Conservation (phyloP, 2,329 filamentous ascomycete genomes). For the Meredithiella fracta region DNA sequence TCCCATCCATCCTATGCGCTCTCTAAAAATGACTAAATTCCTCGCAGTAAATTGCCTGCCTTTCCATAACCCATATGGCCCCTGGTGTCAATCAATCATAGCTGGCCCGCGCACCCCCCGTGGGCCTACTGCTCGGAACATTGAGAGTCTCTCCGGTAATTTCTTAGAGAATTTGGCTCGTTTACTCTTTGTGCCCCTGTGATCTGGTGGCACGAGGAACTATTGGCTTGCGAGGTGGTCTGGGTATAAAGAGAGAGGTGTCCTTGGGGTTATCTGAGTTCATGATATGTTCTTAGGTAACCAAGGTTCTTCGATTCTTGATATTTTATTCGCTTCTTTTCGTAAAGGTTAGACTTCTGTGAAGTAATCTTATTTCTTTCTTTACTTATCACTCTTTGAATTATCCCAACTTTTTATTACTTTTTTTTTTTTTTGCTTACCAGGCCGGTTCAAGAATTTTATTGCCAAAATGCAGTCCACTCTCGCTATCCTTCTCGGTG, state of each 20-base stretch:
- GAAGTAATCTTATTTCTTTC: background rate
- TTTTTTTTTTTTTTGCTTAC: background rate
- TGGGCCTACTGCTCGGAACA: background rate
- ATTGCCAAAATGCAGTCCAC: background rate
- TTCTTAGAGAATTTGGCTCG: background rate
- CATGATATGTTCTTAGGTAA: too few relatives aligned
- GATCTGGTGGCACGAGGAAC: background rate
- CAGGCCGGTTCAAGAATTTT: background rate
- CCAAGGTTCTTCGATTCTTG: background rate
- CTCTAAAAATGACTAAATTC: background rate
- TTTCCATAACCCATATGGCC: background rate
- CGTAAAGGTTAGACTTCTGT: slow-evolving; percentile 5
- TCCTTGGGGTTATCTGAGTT: too few relatives aligned
- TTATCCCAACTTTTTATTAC: background rate
- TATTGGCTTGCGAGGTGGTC: background rate
- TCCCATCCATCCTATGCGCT: background rate
- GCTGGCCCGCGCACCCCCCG: background rate
- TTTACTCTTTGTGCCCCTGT: background rate
- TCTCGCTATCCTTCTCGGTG: slow-evolving; percentile 5
- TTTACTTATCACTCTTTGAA: background rate
- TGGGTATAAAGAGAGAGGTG: background rate
- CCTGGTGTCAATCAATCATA: slow-evolving; percentile 1
- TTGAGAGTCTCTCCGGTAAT: background rate
- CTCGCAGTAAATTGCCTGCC: background rate
- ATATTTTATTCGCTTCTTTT: background rate